These are phyloP conservation scores for Colletotrichum sp. DNA, from an alignment of 2,329 filamentous ascomycete genomes.

Conservation along the genomic window DNA sequence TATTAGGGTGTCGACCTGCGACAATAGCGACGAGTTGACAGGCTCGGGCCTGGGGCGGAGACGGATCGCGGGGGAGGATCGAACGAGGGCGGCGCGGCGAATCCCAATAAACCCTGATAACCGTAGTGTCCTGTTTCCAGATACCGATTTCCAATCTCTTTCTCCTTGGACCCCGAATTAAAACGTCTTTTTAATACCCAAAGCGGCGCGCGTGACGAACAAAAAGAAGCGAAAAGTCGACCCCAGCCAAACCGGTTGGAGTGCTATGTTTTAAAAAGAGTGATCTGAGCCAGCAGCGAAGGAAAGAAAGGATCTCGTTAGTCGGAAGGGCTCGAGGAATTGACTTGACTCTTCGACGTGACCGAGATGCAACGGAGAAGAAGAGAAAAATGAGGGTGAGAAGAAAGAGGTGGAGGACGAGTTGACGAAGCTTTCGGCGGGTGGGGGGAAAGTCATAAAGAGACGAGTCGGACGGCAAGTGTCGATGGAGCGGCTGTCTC, in stretches of 20 bases:
- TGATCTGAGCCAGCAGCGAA: constrained; percentile 67
- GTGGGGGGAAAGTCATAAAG: constrained; percentile 46
- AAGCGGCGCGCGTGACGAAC: constrained; percentile 23
- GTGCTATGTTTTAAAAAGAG: constrained; percentile 32
- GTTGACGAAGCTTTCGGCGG: constrained; percentile 25
- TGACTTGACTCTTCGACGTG: constrained; percentile 50
- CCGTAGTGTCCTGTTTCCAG: background rate
- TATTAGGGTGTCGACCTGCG: constrained; percentile 59
- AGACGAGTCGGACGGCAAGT: constrained; percentile 21
- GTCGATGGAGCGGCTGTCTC: background rate
- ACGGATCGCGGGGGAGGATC: background rate
- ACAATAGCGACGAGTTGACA: constrained; percentile 40
- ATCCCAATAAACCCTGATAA: constrained; percentile 3
- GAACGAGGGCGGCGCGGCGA: background rate
- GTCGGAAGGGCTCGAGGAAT: constrained; percentile 36
- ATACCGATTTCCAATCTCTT: constrained; percentile 6
- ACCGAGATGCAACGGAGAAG: constrained; percentile 39
- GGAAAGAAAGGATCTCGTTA: constrained; percentile 43
- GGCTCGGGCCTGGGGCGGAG: constrained; percentile 18
- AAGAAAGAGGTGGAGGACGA: constrained; percentile 25
- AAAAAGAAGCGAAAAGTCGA: constrained; percentile 33
- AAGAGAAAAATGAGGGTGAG: constrained; percentile 35
- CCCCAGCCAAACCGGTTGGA: constrained; percentile 11
- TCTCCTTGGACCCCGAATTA: constrained; percentile 13
- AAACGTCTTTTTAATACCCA: constrained; percentile 12